Percentiles rank a stretch among this genome's conserved stretches.
These are phyloP conservation scores for Boletus bicolor DNA, from an alignment of 768 basidiomycete species.

Conservation along the genomic window DNA sequence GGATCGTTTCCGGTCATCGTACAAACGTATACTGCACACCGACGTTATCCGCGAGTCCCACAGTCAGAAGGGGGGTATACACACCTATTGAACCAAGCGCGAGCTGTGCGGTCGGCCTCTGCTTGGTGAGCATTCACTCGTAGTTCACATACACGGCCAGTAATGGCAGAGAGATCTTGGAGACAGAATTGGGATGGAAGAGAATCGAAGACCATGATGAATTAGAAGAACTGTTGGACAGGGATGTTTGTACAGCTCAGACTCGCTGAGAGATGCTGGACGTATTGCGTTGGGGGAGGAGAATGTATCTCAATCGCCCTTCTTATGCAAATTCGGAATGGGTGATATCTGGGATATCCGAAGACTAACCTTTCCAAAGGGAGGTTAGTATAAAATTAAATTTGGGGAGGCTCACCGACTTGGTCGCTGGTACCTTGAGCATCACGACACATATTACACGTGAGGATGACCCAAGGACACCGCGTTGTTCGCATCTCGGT, in stretches of 20 bases:
- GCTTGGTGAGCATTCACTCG: slow-evolving; percentile 32
- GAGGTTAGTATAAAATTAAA: slow-evolving; percentile 26
- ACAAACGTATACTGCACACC: slow-evolving; percentile 29
- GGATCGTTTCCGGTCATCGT: slow-evolving; percentile 33
- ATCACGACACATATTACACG: slow-evolving; percentile 33
- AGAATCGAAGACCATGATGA: slow-evolving; percentile 29
- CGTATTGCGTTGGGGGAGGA: slow-evolving; percentile 6
- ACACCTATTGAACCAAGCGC: slow-evolving; percentile 35
- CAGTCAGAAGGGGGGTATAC: neutral
- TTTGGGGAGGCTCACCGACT: slow-evolving; percentile 23
- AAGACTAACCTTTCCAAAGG: slow-evolving; percentile 18
- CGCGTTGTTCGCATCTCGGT: slow-evolving; percentile 24
- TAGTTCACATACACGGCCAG: slow-evolving; percentile 36
- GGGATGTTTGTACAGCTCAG: slow-evolving; percentile 24
- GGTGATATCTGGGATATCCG: slow-evolving; percentile 20
- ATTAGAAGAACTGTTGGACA: slow-evolving; percentile 14
- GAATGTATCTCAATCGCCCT: slow-evolving; percentile 11
- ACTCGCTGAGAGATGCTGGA: slow-evolving; percentile 23
- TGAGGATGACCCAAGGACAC: slow-evolving; percentile 31
- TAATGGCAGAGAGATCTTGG: slow-evolving; percentile 35
- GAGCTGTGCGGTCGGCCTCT: slow-evolving; percentile 32
- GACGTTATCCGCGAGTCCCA: neutral
- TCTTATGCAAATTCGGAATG: slow-evolving; percentile 30
- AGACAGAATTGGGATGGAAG: slow-evolving; percentile 37
- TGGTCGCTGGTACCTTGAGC: slow-evolving; percentile 27